Base-by-base conservation (phyloP, 75 land plant species). In the Chamaecyparis obtusa region DNA sequence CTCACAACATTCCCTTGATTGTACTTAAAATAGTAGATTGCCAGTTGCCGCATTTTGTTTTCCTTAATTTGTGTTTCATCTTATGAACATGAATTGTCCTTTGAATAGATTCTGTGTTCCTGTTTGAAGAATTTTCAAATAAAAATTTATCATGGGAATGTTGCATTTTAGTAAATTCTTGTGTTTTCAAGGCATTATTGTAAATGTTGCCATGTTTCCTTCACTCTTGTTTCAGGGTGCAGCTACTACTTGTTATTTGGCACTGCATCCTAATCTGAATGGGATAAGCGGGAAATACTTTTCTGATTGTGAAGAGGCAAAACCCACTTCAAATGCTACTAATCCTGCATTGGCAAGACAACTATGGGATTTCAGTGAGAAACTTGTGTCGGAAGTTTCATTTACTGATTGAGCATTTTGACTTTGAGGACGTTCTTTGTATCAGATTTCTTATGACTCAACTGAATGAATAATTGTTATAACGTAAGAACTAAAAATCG, bases 211-310 rank as follows among this genome's bases (percentile, higher is more conserved):
- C 51, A 11, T 84, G 85, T 54, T 71, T 36, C 83, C 17, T 43
- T 46, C 83, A 5, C 24, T 24, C 35, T 87, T 87, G 85, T 67
- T 88, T 64, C 91, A 92, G 90, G 93, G 93, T 21, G 93, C 93
- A 86, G 92, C 93, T 43, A 92, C 93, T 21, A 67, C 87, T 57
- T 91, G 92, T 78, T 91, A 91, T 54, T 44, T 92, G 41, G 93
- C 93, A 60, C 56, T 88, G 51, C 90, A 89, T 85, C 92, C 93
- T 17, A 30, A 85, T 54, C 86, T 91, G 81, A 88, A 90, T 30
- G 93, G 92, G 6, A 83, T 87, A 24, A 76, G 86, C 85, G 93
- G 93, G 43, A 87, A 90, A 69, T 92, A 92, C 54, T 92, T 92
- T 87, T 51, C 71, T 36, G 86, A 92, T 84, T 85, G 93, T 88